Base-by-base conservation (phyloP, 2,329 filamentous ascomycete species). In the Neodidymelliopsis sp. region DNA sequence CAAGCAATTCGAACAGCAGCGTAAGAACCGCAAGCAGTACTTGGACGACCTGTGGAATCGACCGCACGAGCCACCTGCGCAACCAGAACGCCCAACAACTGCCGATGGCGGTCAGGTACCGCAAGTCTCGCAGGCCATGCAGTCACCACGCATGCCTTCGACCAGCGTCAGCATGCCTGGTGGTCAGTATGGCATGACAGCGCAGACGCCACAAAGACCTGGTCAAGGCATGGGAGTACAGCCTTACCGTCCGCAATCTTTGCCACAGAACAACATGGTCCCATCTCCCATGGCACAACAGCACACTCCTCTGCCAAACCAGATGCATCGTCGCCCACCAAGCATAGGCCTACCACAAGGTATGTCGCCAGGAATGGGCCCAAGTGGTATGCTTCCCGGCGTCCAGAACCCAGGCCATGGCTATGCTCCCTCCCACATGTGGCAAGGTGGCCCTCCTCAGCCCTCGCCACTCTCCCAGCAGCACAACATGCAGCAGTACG, bases 1-100 rank as follows among this genome's bases (percentile, higher is more conserved):
- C 76, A 91, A 94, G 63, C 83, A 84, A 35, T 80, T 97, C 40
- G 91, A 89, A 65, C 84, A 89, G 61, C 88, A 92, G 71, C 87
- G 93, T 49, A 85, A 85, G 28, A 87, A 89, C 74, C 88, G 94
- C 49, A 84, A 81, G 50, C 87, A 92, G 49, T 95, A 91, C 60
- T 79, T 96, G 57, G 86, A 93, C 44, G 86, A 85, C 45, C 83
- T 91, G 57, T 97, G 92, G 89, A 84, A 88, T 57, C 83, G 89
- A 53, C 87, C 89, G 9, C 91, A 95, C 58, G 91, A 97, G 67
- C 85, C 88, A 50, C 86, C 90, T 3, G 75, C 76, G 15, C 77
- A 80, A n/a, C 76, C 75, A 34, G 75, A 73, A 48, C 73, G 71
- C 18, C 70, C 71, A 38, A 65, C 65, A 25, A 70, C 72, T 10